These are phyloP conservation scores for Astragalus glycyphyllos DNA, from an alignment of 306 rosid genomes.

Conservation along the genomic window DNA sequence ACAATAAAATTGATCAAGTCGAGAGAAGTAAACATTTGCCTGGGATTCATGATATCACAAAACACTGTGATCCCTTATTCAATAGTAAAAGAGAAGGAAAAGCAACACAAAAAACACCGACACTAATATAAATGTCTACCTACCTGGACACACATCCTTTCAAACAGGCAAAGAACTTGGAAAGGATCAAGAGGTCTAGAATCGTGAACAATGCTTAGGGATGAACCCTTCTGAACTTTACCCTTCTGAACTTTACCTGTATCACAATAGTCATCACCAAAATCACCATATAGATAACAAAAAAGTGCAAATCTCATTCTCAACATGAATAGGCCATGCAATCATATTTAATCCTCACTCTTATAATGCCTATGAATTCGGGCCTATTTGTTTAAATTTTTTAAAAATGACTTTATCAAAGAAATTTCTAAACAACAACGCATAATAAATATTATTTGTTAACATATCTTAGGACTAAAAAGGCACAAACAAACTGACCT, in stretches of 20 bases:
- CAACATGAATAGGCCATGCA: constrained; percentile 26
- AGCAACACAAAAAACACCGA: constrained; percentile 33
- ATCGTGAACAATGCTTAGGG: constrained; percentile 63
- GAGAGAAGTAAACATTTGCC: constrained; percentile 40
- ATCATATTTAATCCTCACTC: neutral
- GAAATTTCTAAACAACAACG: neutral
- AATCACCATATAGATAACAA: constrained; percentile 19
- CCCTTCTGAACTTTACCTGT: constrained; percentile 79
- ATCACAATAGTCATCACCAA: constrained; percentile 37
- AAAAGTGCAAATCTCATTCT: constrained; percentile 13
- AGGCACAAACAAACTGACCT: neutral
- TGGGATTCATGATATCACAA: constrained; percentile 13
- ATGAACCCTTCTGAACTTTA: constrained; percentile 69
- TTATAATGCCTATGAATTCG: constrained; percentile 13
- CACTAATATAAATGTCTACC: constrained; percentile 46
- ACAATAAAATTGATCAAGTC: constrained; percentile 42
- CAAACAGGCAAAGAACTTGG: constrained; percentile 68
- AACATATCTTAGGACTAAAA: neutral
- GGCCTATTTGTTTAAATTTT: neutral
- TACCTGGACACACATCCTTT: constrained; percentile 78
- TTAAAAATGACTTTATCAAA: neutral
- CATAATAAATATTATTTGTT: neutral
- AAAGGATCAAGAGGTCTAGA: constrained; percentile 62
- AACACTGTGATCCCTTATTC: constrained; percentile 15
- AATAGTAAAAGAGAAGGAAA: constrained; percentile 24